phyloP scores from a whole-genome alignment of 2,329 filamentous ascomycete genomes.

The Fusarium falciforme region DNA sequence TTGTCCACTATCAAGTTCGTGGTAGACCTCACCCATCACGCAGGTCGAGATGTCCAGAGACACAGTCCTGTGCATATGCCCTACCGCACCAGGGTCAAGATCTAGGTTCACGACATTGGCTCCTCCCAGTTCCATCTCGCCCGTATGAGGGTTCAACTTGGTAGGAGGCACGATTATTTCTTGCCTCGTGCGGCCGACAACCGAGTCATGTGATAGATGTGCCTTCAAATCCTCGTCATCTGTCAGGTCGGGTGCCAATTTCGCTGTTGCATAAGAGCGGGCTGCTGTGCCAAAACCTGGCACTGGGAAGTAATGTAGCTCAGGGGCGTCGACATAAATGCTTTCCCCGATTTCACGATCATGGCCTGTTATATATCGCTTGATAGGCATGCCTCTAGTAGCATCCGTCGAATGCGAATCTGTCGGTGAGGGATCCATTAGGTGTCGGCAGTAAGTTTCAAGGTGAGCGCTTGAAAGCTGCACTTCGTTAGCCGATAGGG shows the following conservation, averaged over 20 bases:
- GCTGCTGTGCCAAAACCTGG: slow-evolving; percentile 11
- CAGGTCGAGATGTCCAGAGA: slow-evolving; percentile 20
- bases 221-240: slow-evolving; percentile 5
- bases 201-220: slow-evolving; percentile 3
- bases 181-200: background rate
- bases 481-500: background rate
- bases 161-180: slow-evolving; percentile 8
- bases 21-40: slow-evolving; percentile 14
- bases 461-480: background rate
- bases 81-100: slow-evolving; percentile 8
- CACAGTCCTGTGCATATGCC: slow-evolving; percentile 14
- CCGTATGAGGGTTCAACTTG: background rate
- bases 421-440: background rate
- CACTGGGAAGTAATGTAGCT: background rate
- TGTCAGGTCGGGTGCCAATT: background rate
- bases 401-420: background rate
- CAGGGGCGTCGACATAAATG: background rate
- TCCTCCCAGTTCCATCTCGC: slow-evolving; percentile 6
- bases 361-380: slow-evolving; percentile 14
- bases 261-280: slow-evolving; percentile 12
- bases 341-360: background rate
- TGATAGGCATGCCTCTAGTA: background rate
- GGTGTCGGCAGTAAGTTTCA: background rate
- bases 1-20: slow-evolving; percentile 18
- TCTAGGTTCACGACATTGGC: slow-evolving; percentile 18